Evolutionary conservation across 495 filamentous ascomycete species (phyloP).

Genomic region (Hypoxylon lenormandii): DNA sequence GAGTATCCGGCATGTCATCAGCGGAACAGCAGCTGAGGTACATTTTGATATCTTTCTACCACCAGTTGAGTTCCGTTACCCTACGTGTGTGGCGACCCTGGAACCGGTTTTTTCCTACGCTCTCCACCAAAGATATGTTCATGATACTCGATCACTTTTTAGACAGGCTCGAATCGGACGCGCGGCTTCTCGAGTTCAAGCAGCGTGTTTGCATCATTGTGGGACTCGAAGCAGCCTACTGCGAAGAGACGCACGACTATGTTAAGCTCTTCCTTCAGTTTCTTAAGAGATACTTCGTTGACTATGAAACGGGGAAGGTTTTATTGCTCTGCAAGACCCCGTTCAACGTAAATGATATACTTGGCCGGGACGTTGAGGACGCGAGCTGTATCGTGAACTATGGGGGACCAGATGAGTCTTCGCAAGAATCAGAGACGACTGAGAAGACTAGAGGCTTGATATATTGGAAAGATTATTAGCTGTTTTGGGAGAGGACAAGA

Average conservation of each 20-base stretch:
- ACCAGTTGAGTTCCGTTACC: neutral
- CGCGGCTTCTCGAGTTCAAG: neutral
- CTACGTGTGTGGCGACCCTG: slow-evolving; percentile 14
- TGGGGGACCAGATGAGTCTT: neutral
- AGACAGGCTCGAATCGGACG: too few species aligned
- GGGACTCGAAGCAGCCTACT: slow-evolving; percentile 12
- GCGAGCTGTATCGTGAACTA: neutral
- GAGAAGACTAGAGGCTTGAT: too few species aligned
- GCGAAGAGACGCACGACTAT: neutral
- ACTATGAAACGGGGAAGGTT: slow-evolving; percentile 1
- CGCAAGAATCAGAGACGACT: neutral
- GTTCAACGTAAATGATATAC: neutral
- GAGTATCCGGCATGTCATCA: too few species aligned
- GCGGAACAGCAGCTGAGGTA: neutral
- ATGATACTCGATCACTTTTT: slow-evolving; percentile 10
- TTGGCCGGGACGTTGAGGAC: neutral
- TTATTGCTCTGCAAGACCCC: slow-evolving; percentile 3
- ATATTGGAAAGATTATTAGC: too few species aligned
- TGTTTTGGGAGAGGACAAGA: too few species aligned
- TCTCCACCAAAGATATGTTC: slow-evolving; percentile 7
- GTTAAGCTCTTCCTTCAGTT: slow-evolving; percentile 13
- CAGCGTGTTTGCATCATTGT: slow-evolving; percentile 16
- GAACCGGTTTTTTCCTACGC: neutral
- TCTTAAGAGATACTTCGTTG: slow-evolving; percentile 18
- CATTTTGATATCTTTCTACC: neutral